Conservation (phyloP, 2,329 filamentous ascomycete species). For the Macroventuria anomochaeta region DNA sequence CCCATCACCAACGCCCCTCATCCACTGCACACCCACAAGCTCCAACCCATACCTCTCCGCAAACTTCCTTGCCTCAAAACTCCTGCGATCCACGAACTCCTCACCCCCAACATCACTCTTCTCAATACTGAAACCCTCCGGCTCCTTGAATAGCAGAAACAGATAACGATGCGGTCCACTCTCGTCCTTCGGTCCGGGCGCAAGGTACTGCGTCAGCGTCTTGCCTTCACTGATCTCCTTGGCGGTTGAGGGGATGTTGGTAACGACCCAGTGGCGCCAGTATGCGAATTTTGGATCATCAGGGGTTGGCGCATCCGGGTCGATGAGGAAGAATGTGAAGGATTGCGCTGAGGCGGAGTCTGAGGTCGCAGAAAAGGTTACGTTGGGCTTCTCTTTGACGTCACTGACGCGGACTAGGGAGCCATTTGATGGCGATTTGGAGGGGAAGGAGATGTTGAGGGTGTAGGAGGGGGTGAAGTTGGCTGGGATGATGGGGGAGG, state of each 20-base stretch:
- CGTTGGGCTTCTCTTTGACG: slow-evolving; percentile 26
- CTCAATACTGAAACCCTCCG: slow-evolving; percentile 23
- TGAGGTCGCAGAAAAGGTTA: slow-evolving; percentile 41
- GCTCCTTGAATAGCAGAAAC: slow-evolving; percentile 42
- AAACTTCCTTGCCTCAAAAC: slow-evolving; percentile 35
- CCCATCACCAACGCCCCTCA: slow-evolving; percentile 47
- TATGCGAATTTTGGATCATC: slow-evolving; percentile 63
- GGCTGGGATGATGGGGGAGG: slow-evolving; percentile 50
- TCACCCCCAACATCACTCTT: slow-evolving; percentile 45
- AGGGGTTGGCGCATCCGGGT: slow-evolving; percentile 63
- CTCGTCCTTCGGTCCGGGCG: slow-evolving; percentile 46
- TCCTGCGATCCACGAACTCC: slow-evolving; percentile 45
- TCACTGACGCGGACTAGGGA: slow-evolving; percentile 46
- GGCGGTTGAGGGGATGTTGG: slow-evolving; percentile 18
- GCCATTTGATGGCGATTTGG: slow-evolving; percentile 34
- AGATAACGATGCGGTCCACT: slow-evolving; percentile 46
- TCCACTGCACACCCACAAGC: slow-evolving; percentile 46
- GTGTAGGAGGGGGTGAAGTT: slow-evolving; percentile 53
- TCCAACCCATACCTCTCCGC: slow-evolving; percentile 35
- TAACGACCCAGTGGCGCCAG: slow-evolving; percentile 62
- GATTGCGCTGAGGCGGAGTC: slow-evolving; percentile 18
- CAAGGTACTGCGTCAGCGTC: slow-evolving; percentile 42
- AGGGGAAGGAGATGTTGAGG: slow-evolving; percentile 47
- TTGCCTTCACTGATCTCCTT: slow-evolving; percentile 17
- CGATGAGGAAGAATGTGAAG: slow-evolving; percentile 60